Percentiles rank a stretch among this genome's conserved stretches.
These are phyloP conservation scores for Phytopythium litorale DNA, from an alignment of 352 stramenopile genomes.

Conservation along the genomic window DNA sequence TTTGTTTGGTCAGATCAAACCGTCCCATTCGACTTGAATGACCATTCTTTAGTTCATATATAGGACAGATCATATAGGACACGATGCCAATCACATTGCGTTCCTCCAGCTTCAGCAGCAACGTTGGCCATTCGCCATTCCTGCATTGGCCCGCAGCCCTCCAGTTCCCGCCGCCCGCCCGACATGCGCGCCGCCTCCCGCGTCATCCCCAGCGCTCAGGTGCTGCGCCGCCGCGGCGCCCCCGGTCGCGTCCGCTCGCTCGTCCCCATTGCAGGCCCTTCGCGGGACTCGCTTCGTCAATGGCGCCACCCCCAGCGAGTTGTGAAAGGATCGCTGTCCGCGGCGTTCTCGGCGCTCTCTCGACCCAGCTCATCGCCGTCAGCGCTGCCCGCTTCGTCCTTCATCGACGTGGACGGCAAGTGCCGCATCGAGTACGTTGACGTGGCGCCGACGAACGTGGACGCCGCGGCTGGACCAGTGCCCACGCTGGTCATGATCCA, in stretches of 20 bases:
- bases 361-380: background rate
- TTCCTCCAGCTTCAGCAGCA: background rate
- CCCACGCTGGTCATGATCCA: conserved; percentile 61
- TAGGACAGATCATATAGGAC: background rate
- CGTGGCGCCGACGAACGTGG: conserved; percentile 10
- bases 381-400: conserved; percentile 21
- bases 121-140: background rate
- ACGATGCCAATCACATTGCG: background rate
- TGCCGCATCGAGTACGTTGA: conserved; percentile 49
- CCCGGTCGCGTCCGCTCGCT: background rate
- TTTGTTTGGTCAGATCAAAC: background rate
- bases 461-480: conserved; percentile 6
- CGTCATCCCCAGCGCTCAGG: background rate
- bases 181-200: background rate
- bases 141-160: no score
- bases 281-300: background rate
- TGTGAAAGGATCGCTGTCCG: background rate
- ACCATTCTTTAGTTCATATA: background rate
- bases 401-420: conserved; percentile 31
- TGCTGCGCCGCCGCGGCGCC: background rate
- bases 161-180: background rate
- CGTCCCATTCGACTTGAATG: background rate
- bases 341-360: background rate
- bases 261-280: background rate
- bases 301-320: background rate